Evolutionary conservation across 257 asterid genomes (phyloP).

Genomic region (Salvia miltiorrhiza): DNA sequence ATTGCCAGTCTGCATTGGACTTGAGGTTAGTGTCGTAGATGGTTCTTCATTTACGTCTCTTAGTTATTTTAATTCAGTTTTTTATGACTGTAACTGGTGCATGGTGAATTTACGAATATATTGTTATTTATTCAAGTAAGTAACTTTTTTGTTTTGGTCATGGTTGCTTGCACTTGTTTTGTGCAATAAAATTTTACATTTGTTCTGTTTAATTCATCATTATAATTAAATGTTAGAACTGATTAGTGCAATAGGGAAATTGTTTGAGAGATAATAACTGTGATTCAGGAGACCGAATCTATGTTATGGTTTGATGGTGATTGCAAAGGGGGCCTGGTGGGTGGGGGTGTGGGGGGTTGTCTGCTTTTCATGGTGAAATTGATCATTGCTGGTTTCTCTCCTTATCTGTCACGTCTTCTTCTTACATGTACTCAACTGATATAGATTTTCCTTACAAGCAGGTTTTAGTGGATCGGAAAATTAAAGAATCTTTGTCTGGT

Average conservation of each 20-base stretch:
- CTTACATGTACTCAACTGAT: slow-evolving; percentile 14
- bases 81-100: not conserved
- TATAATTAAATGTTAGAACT: not conserved
- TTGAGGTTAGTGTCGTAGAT: slow-evolving; percentile 61
- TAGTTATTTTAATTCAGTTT: slow-evolving; percentile 10
- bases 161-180: slow-evolving; percentile 1
- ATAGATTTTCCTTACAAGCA: slow-evolving; percentile 26
- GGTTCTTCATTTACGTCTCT: not conserved
- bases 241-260: not conserved
- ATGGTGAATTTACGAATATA: not conserved
- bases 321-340: not conserved
- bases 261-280: not conserved
- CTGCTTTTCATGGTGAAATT: not conserved
- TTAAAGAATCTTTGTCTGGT: slow-evolving; percentile 51
- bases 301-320: not conserved
- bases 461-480: slow-evolving; percentile 67
- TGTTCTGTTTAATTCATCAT: not conserved
- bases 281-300: not conserved
- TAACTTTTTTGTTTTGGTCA: not conserved
- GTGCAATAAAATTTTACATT: not conserved
- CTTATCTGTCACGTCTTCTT: slow-evolving; percentile 9
- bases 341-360: not conserved
- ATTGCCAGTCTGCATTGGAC: slow-evolving; percentile 81
- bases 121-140: not conserved
- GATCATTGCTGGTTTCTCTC: not conserved